Conservation (phyloP, 73 alveolate genomes). For the Breviolum minutum region DNA sequence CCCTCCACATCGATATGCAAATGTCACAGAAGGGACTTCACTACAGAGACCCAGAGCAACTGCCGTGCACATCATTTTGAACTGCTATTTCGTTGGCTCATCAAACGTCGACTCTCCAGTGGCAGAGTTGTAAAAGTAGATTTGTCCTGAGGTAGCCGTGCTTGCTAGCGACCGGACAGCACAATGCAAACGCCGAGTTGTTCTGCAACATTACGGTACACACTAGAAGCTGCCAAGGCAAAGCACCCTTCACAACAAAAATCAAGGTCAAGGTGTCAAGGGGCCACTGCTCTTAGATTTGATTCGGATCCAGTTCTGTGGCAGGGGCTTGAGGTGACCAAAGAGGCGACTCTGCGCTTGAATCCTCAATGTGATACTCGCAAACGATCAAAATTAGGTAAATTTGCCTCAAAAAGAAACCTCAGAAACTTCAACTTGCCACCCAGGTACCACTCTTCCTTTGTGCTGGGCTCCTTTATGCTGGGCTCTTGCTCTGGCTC, state of each 20-base stretch:
- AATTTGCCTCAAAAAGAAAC: neutral
- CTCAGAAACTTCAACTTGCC: neutral
- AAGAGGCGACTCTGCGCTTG: slow-evolving; percentile 46
- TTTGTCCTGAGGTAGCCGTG: neutral
- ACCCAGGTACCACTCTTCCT: slow-evolving; percentile 58
- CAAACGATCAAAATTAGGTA: neutral
- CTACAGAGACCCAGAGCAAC: neutral
- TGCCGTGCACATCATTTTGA: neutral
- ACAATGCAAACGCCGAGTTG: no score
- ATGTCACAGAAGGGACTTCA: neutral
- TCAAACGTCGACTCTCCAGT: slow-evolving; percentile 55
- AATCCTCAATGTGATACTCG: neutral
- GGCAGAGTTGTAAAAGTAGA: slow-evolving; percentile 64
- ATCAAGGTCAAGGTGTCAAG: slow-evolving; percentile 3
- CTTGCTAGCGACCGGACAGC: neutral
- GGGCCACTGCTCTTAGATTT: slow-evolving; percentile 35
- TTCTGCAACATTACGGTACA: no score
- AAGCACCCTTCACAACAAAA: neutral
- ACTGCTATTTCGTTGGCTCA: slow-evolving; percentile 36
- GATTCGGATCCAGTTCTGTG: slow-evolving; percentile 77
- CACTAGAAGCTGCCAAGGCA: neutral
- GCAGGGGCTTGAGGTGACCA: slow-evolving; percentile 72
- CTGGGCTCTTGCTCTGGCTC: neutral
- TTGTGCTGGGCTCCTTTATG: slow-evolving; percentile 16
- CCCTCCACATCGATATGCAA: no score